These are phyloP conservation scores for Hanseniaspora pseudoguilliermondii DNA, from an alignment of 805 yeast species.

Conservation along the genomic window DNA sequence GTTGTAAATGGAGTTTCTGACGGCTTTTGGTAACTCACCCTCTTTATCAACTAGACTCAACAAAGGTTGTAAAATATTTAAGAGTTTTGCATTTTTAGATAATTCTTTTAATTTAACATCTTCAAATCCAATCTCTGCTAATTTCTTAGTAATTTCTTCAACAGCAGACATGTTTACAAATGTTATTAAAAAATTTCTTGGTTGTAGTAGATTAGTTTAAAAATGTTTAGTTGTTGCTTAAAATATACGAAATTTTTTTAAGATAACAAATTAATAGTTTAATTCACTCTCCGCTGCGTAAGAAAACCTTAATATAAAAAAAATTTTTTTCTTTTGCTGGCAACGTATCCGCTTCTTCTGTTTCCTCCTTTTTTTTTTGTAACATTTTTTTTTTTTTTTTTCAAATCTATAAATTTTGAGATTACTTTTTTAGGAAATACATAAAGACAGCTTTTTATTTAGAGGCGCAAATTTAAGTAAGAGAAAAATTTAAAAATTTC, in stretches of 20 bases:
- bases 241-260: too few species aligned
- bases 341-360: not conserved
- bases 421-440: conserved; percentile 8
- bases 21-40: conserved; percentile 40
- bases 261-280: too few species aligned
- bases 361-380: not conserved
- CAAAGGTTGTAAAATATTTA: conserved; percentile 52
- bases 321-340: not conserved
- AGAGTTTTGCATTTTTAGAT: conserved; percentile 72
- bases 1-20: conserved; percentile 55
- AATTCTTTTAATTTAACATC: conserved; percentile 70
- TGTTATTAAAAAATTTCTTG: not conserved
- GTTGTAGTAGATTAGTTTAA: not conserved
- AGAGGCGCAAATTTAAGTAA: too few species aligned
- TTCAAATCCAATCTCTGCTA: conserved; percentile 46
- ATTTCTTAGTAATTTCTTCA: conserved; percentile 28
- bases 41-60: conserved; percentile 32
- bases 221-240: not conserved
- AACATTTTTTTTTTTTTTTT: not conserved
- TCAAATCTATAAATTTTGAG: not conserved
- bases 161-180: conserved; percentile 17
- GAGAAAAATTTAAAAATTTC: too few species aligned
- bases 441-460: not conserved
- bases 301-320: not conserved
- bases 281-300: too few species aligned